phyloP scores from a whole-genome alignment of 2,329 filamentous ascomycete genomes.

The Aspergillus sp. region DNA sequence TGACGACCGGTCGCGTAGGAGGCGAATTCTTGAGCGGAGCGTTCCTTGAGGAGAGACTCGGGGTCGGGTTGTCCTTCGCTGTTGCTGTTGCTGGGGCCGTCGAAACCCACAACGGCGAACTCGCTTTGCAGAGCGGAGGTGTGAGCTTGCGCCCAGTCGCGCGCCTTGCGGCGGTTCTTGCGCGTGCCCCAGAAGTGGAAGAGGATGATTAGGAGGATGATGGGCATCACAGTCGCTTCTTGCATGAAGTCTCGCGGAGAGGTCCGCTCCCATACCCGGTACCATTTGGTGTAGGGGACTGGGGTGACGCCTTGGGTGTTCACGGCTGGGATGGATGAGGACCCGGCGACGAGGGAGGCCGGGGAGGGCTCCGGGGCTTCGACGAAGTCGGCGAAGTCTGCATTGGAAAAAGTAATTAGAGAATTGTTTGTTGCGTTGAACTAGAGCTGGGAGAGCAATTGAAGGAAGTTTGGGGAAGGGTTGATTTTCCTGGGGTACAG shows the following conservation, averaged over 20 bases:
- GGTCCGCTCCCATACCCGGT: slow-evolving; percentile 91
- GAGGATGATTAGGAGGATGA: slow-evolving; percentile 72
- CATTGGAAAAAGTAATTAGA: not conserved
- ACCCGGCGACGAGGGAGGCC: slow-evolving; percentile 48
- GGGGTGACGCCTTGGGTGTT: slow-evolving; percentile 57
- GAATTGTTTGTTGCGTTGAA: not conserved
- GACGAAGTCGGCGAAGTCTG: slow-evolving; percentile 95
- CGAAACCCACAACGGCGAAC: slow-evolving; percentile 85
- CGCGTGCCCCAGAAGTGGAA: slow-evolving; percentile 80
- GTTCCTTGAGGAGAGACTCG: slow-evolving; percentile 74
- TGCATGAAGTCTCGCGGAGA: slow-evolving; percentile 80
- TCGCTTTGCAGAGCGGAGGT: slow-evolving; percentile 72
- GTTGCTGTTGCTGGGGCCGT: slow-evolving; percentile 64
- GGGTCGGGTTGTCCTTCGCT: slow-evolving; percentile 48
- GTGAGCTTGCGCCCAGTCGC: slow-evolving; percentile 76
- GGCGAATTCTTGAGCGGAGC: slow-evolving; percentile 80
- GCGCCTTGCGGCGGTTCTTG: slow-evolving; percentile 77
- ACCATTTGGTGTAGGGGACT: slow-evolving; percentile 88
- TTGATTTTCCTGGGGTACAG: slow-evolving; percentile 1
- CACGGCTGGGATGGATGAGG: slow-evolving; percentile 44
- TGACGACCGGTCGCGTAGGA: slow-evolving; percentile 88
- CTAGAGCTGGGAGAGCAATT: not conserved
- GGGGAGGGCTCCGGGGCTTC: slow-evolving; percentile 69
- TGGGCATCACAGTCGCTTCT: slow-evolving; percentile 77
- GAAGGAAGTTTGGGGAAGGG: slow-evolving; percentile 4